Evolutionary conservation across 257 asterid species (phyloP).

Genomic region (Sherardia arvensis): DNA sequence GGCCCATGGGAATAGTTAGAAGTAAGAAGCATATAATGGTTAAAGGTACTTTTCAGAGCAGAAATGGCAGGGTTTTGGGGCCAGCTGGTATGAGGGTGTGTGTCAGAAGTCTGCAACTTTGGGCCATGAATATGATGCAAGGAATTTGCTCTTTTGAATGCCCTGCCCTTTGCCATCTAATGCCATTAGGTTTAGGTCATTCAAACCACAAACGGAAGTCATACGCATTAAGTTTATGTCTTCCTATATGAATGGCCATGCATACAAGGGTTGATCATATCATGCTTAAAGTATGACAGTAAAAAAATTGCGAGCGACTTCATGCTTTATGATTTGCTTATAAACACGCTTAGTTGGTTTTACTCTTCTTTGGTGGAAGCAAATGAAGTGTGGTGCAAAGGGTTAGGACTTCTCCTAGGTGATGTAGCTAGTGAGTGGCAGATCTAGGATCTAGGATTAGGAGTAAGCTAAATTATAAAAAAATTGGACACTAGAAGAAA

Average conservation of each 20-base stretch:
- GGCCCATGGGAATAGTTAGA: slow-evolving; percentile 1
- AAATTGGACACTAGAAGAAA: no score
- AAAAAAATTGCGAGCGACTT: no score
- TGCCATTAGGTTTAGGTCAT: not conserved
- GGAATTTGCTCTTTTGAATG: slow-evolving; percentile 6
- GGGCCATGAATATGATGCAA: slow-evolving; percentile 7
- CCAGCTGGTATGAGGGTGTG: slow-evolving; percentile 13
- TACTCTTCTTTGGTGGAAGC: no score
- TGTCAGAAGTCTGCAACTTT: slow-evolving; percentile 6
- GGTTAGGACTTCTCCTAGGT: no score
- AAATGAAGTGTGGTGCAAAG: no score
- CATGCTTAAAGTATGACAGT: no score
- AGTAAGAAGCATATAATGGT: slow-evolving; percentile 3
- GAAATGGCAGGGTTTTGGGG: slow-evolving; percentile 2
- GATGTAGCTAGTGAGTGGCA: no score
- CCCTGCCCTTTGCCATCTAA: slow-evolving; percentile 5
- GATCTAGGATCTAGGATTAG: no score
- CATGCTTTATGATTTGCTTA: no score
- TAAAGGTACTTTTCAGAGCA: slow-evolving; percentile 11
- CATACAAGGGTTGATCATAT: not conserved
- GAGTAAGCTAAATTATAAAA: no score
- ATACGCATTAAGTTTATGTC: not conserved
- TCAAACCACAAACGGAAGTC: not conserved
- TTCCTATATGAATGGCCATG: not conserved
- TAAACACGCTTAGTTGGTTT: no score